phyloP scores from a whole-genome alignment of 345 rosid genomes.

The Citrus australasica region DNA sequence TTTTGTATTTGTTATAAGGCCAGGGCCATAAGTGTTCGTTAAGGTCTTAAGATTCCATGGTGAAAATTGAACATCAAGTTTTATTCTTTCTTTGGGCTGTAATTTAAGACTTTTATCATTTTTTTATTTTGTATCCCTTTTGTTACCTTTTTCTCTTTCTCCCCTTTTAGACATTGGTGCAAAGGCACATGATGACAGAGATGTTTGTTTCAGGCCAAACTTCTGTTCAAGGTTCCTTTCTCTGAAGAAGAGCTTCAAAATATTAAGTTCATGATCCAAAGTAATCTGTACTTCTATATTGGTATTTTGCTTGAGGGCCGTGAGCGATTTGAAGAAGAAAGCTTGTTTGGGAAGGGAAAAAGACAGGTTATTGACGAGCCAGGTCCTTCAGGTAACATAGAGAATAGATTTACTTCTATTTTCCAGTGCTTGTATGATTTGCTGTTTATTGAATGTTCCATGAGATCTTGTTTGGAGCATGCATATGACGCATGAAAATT shows the following conservation, averaged over 20 bases:
- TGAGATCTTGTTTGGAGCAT: background rate
- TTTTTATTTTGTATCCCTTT: background rate
- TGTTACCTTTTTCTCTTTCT: background rate
- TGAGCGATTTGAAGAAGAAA: slow-evolving; percentile 59
- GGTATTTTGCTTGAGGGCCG: slow-evolving; percentile 68
- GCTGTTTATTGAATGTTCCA: background rate
- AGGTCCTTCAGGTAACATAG: slow-evolving; percentile 41
- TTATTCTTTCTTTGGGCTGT: background rate
- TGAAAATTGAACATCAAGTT: background rate
- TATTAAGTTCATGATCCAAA: slow-evolving; percentile 75
- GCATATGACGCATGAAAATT: background rate
- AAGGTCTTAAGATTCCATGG: background rate
- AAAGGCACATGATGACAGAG: background rate
- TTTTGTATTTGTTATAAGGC: background rate
- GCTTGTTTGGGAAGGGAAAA: slow-evolving; percentile 38
- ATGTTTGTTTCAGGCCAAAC: slow-evolving; percentile 65
- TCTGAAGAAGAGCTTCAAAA: slow-evolving; percentile 67
- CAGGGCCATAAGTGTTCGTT: background rate
- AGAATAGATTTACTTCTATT: background rate
- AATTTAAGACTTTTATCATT: background rate
- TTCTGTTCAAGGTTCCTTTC: slow-evolving; percentile 63
- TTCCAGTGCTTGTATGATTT: background rate
- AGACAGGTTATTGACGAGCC: slow-evolving; percentile 28
- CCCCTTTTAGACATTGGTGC: background rate
- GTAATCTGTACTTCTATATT: slow-evolving; percentile 67